These are phyloP conservation scores for Inosperma sp. DNA, from an alignment of 768 basidiomycete genomes.

Conservation along the genomic window DNA sequence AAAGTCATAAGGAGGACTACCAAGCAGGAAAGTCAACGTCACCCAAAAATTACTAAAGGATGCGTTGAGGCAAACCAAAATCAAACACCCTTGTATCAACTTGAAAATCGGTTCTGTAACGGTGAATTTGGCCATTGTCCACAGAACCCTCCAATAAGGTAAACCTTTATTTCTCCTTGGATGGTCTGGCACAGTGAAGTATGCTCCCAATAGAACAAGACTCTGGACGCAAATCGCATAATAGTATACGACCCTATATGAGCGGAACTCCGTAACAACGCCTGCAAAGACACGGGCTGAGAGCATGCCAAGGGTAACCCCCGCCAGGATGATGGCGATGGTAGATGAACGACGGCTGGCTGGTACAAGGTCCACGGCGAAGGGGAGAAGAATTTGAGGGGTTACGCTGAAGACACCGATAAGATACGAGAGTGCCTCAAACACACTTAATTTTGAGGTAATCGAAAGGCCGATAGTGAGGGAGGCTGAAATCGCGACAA, in stretches of 20 bases:
- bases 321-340: conserved; percentile 67
- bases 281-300: conserved; percentile 73
- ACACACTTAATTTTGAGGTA: conserved; percentile 52
- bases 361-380: conserved; percentile 80
- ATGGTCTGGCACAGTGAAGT: conserved; percentile 74
- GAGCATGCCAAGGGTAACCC: conserved; percentile 67
- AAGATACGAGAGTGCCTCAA: conserved; percentile 66
- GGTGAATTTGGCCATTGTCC: conserved; percentile 72
- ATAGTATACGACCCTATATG: conserved; percentile 76
- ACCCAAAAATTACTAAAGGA: conserved; percentile 63
- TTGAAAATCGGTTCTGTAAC: conserved; percentile 74
- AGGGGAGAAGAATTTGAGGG: conserved; percentile 71
- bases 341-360: conserved; percentile 68
- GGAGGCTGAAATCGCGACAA: conserved; percentile 45
- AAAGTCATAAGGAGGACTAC: conserved; percentile 69
- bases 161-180: conserved; percentile 66
- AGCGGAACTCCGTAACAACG: conserved; percentile 64
- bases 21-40: conserved; percentile 77
- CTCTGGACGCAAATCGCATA: conserved; percentile 69
- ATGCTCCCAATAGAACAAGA: conserved; percentile 53
- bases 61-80: conserved; percentile 59
- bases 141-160: conserved; percentile 64
- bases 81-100: conserved; percentile 64
- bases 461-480: conserved; percentile 71
- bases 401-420: conserved; percentile 68